These are phyloP conservation scores for Ascochyta lentis DNA, from an alignment of 2,329 filamentous ascomycete species.

Conservation along the genomic window DNA sequence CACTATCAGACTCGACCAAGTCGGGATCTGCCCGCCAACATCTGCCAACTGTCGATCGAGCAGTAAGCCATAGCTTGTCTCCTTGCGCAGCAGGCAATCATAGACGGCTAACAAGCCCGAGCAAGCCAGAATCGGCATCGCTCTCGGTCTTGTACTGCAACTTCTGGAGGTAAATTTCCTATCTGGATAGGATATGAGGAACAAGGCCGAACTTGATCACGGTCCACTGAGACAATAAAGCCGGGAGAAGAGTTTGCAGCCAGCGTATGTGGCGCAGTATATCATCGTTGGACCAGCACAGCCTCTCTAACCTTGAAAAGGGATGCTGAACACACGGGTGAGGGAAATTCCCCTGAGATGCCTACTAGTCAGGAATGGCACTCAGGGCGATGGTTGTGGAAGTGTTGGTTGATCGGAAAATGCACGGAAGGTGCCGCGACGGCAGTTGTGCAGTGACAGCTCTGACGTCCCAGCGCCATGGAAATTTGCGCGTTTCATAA, in stretches of 20 bases:
- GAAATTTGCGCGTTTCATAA: conserved; percentile 8
- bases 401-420: conserved; percentile 8
- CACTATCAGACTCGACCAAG: not conserved
- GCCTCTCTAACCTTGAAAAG: not conserved
- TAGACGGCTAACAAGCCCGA: not conserved
- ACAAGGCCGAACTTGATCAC: conserved; percentile 2
- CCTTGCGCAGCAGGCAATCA: not conserved
- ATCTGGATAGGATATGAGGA: not conserved
- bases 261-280: not conserved
- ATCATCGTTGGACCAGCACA: conserved; percentile 2
- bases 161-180: not conserved
- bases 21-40: not conserved
- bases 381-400: not conserved
- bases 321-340: not conserved
- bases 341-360: conserved; percentile 6
- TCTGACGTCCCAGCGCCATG: conserved; percentile 20
- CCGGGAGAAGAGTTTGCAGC: not conserved
- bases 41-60: not conserved
- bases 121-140: not conserved
- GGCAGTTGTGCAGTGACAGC: conserved; percentile 20
- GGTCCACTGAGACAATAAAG: not conserved
- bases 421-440: conserved; percentile 14
- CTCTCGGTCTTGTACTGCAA: not conserved
- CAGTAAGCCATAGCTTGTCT: not conserved
- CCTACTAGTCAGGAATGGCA: conserved; percentile 2